A percentile compares a stretch with the other conserved stretches of the same genome.
Evolutionary conservation across 306 rosid species (phyloP).

Genomic region (Prunus kanzakura): DNA sequence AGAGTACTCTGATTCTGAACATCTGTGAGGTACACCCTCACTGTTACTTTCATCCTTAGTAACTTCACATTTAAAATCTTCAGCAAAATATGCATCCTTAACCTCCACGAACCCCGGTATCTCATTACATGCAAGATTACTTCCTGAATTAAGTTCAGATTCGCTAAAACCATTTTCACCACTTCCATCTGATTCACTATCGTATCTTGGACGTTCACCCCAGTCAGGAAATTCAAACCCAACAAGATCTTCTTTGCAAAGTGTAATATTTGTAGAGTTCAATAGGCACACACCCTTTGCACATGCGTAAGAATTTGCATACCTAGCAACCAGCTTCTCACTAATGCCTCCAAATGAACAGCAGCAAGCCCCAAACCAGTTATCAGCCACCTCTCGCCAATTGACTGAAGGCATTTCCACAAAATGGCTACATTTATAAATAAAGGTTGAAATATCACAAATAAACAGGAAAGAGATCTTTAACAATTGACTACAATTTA

Average conservation of each 20-base stretch:
- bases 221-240: conserved; percentile 36
- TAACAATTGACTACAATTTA: not conserved
- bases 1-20: conserved; percentile 29
- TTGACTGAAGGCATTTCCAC: conserved; percentile 91
- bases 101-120: conserved; percentile 25
- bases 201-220: conserved; percentile 24
- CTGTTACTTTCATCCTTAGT: conserved; percentile 22
- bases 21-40: conserved; percentile 26
- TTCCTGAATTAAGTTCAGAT: conserved; percentile 24
- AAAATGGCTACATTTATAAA: conserved; percentile 49
- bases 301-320: conserved; percentile 57
- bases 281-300: conserved; percentile 62
- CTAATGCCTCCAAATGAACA: conserved; percentile 90
- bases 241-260: conserved; percentile 78
- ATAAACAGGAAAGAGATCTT: not conserved
- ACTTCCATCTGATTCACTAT: conserved; percentile 21
- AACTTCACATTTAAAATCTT: conserved; percentile 24
- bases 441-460: conserved; percentile 5
- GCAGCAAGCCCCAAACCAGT: conserved; percentile 93
- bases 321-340: conserved; percentile 77
- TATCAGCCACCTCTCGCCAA: conserved; percentile 96
- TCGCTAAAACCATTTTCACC: conserved; percentile 16
- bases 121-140: conserved; percentile 22
- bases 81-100: conserved; percentile 35
- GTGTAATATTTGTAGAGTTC: conserved; percentile 52